Evolutionary conservation across 805 yeast species (phyloP), one percentile per base, ranked within the genome.

Genomic region (Schwanniomyces yamadae): DNA sequence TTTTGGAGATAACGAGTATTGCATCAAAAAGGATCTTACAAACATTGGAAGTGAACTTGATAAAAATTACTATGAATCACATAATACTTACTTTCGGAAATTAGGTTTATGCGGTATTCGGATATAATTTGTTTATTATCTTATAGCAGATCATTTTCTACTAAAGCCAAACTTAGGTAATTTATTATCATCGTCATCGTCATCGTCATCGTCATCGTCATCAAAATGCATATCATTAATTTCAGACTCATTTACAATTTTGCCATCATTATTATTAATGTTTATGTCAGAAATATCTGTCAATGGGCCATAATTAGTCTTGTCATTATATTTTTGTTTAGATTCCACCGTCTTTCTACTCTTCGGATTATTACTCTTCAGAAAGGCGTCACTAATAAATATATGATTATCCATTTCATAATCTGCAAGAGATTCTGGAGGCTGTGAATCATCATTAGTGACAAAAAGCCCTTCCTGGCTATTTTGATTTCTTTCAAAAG

Each of bases 11-110:
- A 55, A 59, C 32, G 40, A 44, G 6, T 16, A 36, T 1, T 66
- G 73, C 39, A 63, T 66, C 13, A 37, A 36, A 4, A 53, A 55
- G 0, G 71, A 66, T 29, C 55, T 60, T 37, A 26, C 34, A 6
- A 24, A 30, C 4, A 17, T 40, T 5, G 40, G 44, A 36, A 41
- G 34, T 36, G 27, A 30, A 21, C 25, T 25, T 11, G 29, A 39
- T 23, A 39, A 40, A 21, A 48, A 52, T 24, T 56, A 59, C 47
- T 52, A 58, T 34, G 54, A 54, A 22, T 55, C 48, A 23, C 73
- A 66, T 41, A 58, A 55, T 22, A 60, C 66, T 7, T 67, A 67
- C 39, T 66, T 67, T 37, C 54, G 72, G 31, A 50, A 42, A 20
- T 37, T 66, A 51, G 71, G 71, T 1, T 39, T 55, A 4, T 63